Percentiles rank a stretch among this genome's conserved stretches.
These are phyloP conservation scores for Trichoderma sp. DNA, from an alignment of 2,329 filamentous ascomycete genomes.

Conservation along the genomic window DNA sequence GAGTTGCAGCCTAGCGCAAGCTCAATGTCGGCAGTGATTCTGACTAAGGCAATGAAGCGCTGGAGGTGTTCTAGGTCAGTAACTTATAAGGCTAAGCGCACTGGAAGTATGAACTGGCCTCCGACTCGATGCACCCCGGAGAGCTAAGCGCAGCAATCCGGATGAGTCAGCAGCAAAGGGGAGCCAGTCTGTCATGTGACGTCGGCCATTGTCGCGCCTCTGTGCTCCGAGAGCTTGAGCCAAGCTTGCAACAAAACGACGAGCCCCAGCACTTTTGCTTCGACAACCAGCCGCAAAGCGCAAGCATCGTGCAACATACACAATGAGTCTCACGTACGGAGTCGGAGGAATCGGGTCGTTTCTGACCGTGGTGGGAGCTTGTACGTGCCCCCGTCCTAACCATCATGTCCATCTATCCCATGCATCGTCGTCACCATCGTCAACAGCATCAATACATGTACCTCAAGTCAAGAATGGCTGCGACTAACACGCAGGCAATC, in stretches of 20 bases:
- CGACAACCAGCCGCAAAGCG: constrained; percentile 24
- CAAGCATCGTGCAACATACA: constrained; percentile 28
- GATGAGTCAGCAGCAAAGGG: constrained; percentile 29
- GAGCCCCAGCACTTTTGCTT: constrained; percentile 21
- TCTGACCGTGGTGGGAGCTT: constrained; percentile 71
- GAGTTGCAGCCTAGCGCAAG: not conserved
- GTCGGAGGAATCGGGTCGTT: constrained; percentile 66
- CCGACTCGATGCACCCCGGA: not conserved
- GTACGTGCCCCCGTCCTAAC: constrained; percentile 52
- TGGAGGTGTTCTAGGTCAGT: not conserved
- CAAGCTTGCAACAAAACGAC: constrained; percentile 24
- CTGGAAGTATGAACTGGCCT: constrained; percentile 3
- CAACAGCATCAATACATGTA: not conserved
- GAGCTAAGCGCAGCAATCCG: not conserved
- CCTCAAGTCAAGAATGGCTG: not conserved
- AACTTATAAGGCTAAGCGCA: not conserved
- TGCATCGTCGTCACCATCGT: not conserved
- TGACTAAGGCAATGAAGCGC: not conserved
- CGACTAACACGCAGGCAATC: not conserved
- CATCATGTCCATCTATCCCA: no score
- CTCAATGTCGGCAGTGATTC: not conserved
- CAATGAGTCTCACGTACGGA: constrained; percentile 73
- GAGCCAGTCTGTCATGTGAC: constrained; percentile 37
- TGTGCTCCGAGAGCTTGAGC: constrained; percentile 23
- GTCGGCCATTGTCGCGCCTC: constrained; percentile 28